Percentiles rank a stretch among this genome's conserved stretches.
Conservation (phyloP, 2,329 filamentous ascomycete genomes). For the Sporothrix globosa region DNA sequence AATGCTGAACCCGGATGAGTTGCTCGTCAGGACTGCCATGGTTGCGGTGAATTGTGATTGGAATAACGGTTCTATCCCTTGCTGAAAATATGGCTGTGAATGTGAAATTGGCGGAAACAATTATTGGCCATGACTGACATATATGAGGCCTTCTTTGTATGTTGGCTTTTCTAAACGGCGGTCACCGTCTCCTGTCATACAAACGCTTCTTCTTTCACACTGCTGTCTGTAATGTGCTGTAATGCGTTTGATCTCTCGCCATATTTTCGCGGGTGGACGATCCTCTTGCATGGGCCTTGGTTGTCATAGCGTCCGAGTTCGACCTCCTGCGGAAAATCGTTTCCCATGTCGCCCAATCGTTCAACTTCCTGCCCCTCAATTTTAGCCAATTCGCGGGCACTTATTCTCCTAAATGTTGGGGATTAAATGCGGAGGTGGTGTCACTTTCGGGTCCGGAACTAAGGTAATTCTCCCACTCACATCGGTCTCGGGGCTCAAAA, state of each 20-base stretch:
- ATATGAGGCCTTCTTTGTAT: neutral
- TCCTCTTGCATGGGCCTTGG: neutral
- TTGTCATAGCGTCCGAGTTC: neutral
- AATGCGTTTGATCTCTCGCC: neutral
- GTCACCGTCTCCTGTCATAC: neutral
- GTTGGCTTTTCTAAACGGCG: neutral
- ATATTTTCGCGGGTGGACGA: neutral
- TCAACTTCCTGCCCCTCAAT: neutral
- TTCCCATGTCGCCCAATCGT: slow-evolving; percentile 4
- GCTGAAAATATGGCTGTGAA: neutral
- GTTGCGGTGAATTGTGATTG: neutral
- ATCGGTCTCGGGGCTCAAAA: neutral
- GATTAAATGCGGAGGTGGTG: slow-evolving; percentile 14
- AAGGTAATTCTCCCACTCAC: neutral
- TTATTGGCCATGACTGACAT: neutral
- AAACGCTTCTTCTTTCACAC: neutral
- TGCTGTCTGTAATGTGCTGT: neutral
- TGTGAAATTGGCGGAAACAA: neutral
- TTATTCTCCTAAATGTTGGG: slow-evolving; percentile 11
- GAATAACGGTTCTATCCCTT: neutral
- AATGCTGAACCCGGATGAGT: neutral
- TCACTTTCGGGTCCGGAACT: slow-evolving; percentile 19
- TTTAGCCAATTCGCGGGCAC: neutral
- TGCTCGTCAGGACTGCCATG: slow-evolving; percentile 1
- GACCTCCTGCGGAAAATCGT: slow-evolving; percentile 17